A percentile compares a stretch with the other conserved stretches of the same genome.
Evolutionary conservation across 345 rosid species (phyloP).

Genomic region (Populus simonii): DNA sequence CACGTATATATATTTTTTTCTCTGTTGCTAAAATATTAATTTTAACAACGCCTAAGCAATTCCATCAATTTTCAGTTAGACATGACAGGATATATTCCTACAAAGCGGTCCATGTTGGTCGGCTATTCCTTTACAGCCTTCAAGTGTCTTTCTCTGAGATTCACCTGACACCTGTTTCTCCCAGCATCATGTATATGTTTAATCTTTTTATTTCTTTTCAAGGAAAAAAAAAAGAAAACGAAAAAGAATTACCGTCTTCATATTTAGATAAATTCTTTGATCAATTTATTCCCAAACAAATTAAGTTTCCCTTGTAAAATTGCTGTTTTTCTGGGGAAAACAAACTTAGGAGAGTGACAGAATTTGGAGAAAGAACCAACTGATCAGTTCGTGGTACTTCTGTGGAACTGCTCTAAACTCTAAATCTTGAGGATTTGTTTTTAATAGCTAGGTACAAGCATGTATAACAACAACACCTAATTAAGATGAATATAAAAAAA

Average conservation of each 20-base stretch:
- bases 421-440: neutral
- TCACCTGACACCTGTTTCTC: neutral
- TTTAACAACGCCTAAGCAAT: neutral
- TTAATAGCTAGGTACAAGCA: no score
- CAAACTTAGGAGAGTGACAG: neutral
- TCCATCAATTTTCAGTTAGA: neutral
- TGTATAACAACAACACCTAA: no score
- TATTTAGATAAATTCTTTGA: neutral
- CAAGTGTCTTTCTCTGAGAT: neutral
- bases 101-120: neutral
- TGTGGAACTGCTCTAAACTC: no score
- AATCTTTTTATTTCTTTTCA: neutral
- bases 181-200: neutral
- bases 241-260: no score
- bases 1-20: neutral
- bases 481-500: no score
- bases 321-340: neutral
- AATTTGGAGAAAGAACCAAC: neutral
- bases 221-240: neutral
- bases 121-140: neutral
- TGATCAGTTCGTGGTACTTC: neutral
- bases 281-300: neutral
- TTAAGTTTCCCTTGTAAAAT: neutral
- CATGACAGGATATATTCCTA: neutral
- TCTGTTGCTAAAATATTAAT: neutral